Evolutionary conservation across 495 filamentous ascomycete genomes (phyloP), one percentile per base, ranked within the genome.

Genomic region (Penicillium malachiteum): DNA sequence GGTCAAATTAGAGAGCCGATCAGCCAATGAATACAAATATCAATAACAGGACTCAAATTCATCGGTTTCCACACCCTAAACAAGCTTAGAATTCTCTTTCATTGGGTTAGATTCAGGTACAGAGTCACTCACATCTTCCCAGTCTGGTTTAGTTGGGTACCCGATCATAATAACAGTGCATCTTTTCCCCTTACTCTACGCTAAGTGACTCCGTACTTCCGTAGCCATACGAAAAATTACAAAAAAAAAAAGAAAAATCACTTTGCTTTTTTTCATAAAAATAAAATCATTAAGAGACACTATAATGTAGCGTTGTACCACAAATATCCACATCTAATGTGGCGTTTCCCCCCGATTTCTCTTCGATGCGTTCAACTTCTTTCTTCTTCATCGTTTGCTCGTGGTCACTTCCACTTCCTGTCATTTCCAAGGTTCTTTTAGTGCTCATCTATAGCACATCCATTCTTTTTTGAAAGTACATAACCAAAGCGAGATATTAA

Each of bases 381-480:
- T 30, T 11, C 17, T 33, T n/a, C 26, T 13, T 13, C 14, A 21
- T 21, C 6, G 33, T 10, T 37, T 31, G 13, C 48, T 40, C 7
- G 34, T 35, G 45, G 26, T 3, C 34, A 30, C 32, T 12, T 57
- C 26, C 52, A 40, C 42, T 54, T 62, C 40, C 64, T 41, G 35
- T 67, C 64, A 42, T 64, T 67, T 30, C 35, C 57, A 61, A 41
- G 37, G 64, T 61, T 37, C 62, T 67, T 30, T 34, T 58, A 60
- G 71, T 71, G 71, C 62, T 67, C 45, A 45, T 45, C n/a, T n/a
- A 31, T 65, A 53, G 70, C 72, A 73, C 66, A 52, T 71, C 66
- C 72, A 64, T 56, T 75, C 72, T 31, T 75, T 71, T 53, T 18
- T 12, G 38, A 38, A 45, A 21, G 48, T 16, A 50, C n/a, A 32